Evolutionary conservation across 176 grass and related monocot species (phyloP), one percentile per base, ranked within the genome.

Genomic region (Triticum urartu): DNA sequence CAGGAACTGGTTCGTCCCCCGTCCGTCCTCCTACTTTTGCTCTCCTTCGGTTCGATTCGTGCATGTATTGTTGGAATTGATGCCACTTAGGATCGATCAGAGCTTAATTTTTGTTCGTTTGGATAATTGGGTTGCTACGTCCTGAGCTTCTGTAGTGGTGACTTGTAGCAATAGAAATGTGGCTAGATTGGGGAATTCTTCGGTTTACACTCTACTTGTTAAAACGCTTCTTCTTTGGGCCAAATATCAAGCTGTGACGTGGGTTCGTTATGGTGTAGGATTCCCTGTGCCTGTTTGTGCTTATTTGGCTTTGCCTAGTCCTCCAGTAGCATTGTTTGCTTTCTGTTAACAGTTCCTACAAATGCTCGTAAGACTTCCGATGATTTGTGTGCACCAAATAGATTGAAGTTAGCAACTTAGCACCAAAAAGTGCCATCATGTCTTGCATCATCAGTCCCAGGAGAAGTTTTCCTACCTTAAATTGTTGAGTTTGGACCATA

Each of bases 1-100:
- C 72, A 94, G 95, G 86, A 98, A 98, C 79, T 98, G 95, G 95
- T 98, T 17, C 56, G 93, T 93, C 26, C 78, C 21, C 35, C 66
- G 3, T 18, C 36, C 20, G 0, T 1, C 38, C 0, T 43, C 38
- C 1, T 68, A 60, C n/a, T 34, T 6, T 4, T 45, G 18, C 26
- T 35, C 26, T 15, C 18, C 21, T 75, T 24, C 25, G 28, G 68
- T 43, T 86, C 39, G 11, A 59, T 73, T 72, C 32, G 18, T 54
- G 1, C 0, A 45, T n/a, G 2, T 13, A 13, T 6, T 17, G 22
- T 10, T 18, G 15, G 30, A 25, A 64, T 78, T 18, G 17, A 0
- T 26, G 54, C 72, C 72, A 38, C 50, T 1, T 66, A 73, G 24
- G 42, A 79, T 79, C 17, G 12, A 83, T 0, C 18, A 25, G 21